phyloP scores from a whole-genome alignment of 257 asterid genomes.

The Mitragyna speciosa region DNA sequence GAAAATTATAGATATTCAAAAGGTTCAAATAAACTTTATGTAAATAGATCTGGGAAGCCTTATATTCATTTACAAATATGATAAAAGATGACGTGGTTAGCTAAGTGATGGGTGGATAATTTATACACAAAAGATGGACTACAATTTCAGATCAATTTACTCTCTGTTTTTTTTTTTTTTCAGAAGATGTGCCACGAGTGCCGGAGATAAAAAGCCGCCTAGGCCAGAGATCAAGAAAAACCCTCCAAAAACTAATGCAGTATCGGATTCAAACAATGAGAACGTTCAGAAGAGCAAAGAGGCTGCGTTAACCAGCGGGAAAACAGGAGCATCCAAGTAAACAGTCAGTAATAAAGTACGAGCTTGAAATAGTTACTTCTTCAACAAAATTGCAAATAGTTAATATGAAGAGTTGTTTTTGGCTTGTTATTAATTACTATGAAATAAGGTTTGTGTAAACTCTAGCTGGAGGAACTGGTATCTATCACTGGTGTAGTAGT shows the following conservation, averaged over 20 bases:
- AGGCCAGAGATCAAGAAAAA: background rate
- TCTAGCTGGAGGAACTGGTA: no score
- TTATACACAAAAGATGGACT: no score
- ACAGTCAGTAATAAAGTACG: background rate
- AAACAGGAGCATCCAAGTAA: background rate
- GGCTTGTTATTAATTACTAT: background rate
- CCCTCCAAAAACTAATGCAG: background rate
- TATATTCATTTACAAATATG: no score
- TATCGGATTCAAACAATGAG: background rate
- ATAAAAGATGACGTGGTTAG: no score
- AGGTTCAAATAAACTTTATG: no score
- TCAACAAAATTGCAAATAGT: background rate
- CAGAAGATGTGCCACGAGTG: background rate
- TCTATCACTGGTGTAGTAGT: background rate
- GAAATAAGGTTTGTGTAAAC: background rate
- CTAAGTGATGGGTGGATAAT: no score
- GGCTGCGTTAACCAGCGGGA: background rate
- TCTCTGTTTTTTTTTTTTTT: background rate
- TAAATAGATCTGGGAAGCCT: no score
- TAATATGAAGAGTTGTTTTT: background rate
- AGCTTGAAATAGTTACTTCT: background rate
- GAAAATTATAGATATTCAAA: no score
- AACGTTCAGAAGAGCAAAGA: background rate
- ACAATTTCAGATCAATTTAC: no score
- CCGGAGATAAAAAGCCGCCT: background rate